These are phyloP conservation scores for Austroboletus rostrupii DNA, from an alignment of 1,284 basidiomycete genomes.

Conservation along the genomic window DNA sequence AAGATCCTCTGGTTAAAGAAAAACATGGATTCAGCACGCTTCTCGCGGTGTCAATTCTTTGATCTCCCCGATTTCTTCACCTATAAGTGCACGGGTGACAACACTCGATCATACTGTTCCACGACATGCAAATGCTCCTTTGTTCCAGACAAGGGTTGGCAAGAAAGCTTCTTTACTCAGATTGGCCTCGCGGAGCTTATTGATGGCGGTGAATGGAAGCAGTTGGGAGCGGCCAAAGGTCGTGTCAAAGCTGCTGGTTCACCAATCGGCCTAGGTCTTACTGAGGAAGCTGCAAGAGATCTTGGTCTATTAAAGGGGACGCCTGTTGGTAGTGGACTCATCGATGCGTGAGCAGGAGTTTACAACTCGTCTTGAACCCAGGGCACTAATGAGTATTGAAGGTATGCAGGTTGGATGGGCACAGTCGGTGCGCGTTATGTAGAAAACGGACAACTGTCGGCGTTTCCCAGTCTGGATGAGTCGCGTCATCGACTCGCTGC, in stretches of 20 bases:
- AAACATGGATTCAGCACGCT: constrained; percentile 74
- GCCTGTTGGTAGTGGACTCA: constrained; percentile 90
- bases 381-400: constrained; percentile 27
- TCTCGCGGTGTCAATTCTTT: constrained; percentile 88
- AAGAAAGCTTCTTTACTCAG: constrained; percentile 78
- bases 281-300: constrained; percentile 75
- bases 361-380: neutral
- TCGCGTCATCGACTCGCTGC: constrained; percentile 83
- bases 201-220: constrained; percentile 62
- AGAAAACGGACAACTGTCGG: constrained; percentile 50
- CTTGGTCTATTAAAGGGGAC: constrained; percentile 87
- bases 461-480: constrained; percentile 62
- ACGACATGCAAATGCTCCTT: constrained; percentile 97
- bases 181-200: constrained; percentile 78
- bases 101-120: constrained; percentile 87
- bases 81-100: constrained; percentile 81
- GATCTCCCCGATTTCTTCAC: constrained; percentile 97
- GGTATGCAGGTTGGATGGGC: constrained; percentile 98
- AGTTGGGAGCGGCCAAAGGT: constrained; percentile 69
- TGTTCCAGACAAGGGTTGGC: constrained; percentile 88
- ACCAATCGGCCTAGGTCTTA: constrained; percentile 85
- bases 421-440: constrained; percentile 84
- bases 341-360: constrained; percentile 69
- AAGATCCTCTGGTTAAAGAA: constrained; percentile 96
- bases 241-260: constrained; percentile 87